Evolutionary conservation across 805 yeast species (phyloP), one percentile per base, ranked within the genome.

Genomic region (Dipodascus geniculatus): DNA sequence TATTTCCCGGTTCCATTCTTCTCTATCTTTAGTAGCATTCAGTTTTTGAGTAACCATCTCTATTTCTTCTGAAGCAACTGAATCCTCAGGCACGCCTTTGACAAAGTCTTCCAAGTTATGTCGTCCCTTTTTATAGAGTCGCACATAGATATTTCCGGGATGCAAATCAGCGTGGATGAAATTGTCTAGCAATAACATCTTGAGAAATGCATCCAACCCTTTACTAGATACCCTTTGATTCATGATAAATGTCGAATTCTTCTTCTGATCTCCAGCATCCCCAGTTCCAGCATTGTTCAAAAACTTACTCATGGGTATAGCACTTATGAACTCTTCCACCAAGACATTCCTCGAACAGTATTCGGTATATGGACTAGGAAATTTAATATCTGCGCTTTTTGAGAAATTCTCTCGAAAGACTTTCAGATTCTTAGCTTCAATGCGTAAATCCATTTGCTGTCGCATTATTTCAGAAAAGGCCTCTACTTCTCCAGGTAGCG

Each of bases 151-250:
- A 66, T 93, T 93, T 2, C 99, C 99, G 0, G 99, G 97, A 61
- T 93, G 99, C 55, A 93, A 73, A 70, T 93, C 99, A 0, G 98
- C 91, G 67, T 93, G 99, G 48, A 90, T 87, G 67, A 93, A 93
- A 66, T 93, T 90, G 70, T 93, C 95, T 53, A 91, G 69, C 51
- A 93, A 84, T 57, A 93, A 74, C 99, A 93, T 93, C 62, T 89
- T 85, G 58, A 93, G 72, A 61, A 93, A 93, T 2, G 97, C 86
- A 65, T 93, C 96, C 22, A 93, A 79, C 6, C 96, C 86, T 57
- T 85, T 84, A 62, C 86, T 89, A 11, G 49, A 22, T 6, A 47
- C 31, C 28, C 44, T 4, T 38, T 38, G 17, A 38, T 38, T 17
- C 44, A 38, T 38, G 17, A 6, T 16, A 38, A n/a, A 38, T 11